Percentiles rank a stretch among this genome's conserved stretches.
These are phyloP conservation scores for Quercus robur DNA, from an alignment of 306 rosid species.

Conservation along the genomic window DNA sequence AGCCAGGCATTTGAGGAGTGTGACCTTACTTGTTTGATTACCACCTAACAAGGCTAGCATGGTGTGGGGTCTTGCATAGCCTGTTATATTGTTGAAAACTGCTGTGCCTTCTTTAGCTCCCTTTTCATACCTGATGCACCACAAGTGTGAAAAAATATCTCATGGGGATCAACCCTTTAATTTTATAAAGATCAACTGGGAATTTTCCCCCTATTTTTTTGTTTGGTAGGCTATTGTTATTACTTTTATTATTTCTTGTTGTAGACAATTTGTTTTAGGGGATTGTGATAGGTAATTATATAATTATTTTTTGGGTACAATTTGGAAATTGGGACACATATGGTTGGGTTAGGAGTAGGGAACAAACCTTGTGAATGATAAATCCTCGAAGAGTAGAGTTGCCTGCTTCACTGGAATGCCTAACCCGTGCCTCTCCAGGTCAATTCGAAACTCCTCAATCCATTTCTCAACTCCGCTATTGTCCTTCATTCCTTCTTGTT, in stretches of 20 bases:
- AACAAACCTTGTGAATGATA: conserved; percentile 1
- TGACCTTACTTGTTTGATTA: not conserved
- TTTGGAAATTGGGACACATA: not conserved
- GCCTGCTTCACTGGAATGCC: not conserved
- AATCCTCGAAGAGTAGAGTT: not conserved
- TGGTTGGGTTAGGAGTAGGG: not conserved
- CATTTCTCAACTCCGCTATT: not conserved
- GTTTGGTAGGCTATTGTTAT: not conserved
- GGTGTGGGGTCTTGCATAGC: not conserved
- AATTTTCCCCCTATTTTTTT: not conserved
- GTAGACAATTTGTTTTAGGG: not conserved
- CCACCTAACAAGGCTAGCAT: conserved; percentile 7
- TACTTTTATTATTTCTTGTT: not conserved
- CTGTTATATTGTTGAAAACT: not conserved
- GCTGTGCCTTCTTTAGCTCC: not conserved
- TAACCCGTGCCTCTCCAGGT: not conserved
- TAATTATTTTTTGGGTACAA: not conserved
- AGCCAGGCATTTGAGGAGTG: conserved; percentile 6
- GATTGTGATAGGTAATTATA: not conserved
- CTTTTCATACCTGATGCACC: not conserved
- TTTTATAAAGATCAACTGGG: not conserved
- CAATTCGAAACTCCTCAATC: not conserved
- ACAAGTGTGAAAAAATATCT: not conserved
- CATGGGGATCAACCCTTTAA: not conserved
- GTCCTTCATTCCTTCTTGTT: not conserved